These are phyloP conservation scores for Kwoniella sp. DNA, from an alignment of 768 basidiomycete species.

Conservation along the genomic window DNA sequence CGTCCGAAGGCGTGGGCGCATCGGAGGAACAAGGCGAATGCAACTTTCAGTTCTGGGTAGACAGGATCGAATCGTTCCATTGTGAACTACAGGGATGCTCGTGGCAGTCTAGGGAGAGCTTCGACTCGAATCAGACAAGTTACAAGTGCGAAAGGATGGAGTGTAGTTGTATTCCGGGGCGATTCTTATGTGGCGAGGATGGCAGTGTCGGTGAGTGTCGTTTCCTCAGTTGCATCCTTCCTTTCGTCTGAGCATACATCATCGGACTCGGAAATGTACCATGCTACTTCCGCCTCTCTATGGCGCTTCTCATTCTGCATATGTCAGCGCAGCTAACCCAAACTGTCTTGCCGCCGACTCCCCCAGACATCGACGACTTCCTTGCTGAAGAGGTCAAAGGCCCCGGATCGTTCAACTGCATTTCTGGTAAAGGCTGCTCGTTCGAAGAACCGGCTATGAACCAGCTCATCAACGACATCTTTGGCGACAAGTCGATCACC, in stretches of 20 bases:
- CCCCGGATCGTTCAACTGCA: conserved; percentile 83
- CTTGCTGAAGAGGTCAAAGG: conserved; percentile 85
- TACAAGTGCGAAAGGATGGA: conserved; percentile 82
- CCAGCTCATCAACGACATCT: conserved; percentile 84
- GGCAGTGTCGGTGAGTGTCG: conserved; percentile 78
- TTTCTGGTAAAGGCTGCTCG: conserved; percentile 69
- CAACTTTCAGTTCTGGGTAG: conserved; percentile 98
- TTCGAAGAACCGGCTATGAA: conserved; percentile 99
- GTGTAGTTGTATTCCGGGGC: conserved; percentile 88
- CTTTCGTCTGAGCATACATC: too few species aligned
- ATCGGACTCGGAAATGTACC: too few species aligned
- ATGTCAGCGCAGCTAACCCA: background rate
- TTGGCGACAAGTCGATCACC: conserved; percentile 88
- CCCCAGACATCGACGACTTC: conserved; percentile 88
- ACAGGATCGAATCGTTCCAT: conserved; percentile 91
- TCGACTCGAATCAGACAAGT: conserved; percentile 65
- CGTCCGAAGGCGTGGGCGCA: conserved; percentile 5
- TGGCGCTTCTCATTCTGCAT: background rate
- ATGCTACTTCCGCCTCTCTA: too few species aligned
- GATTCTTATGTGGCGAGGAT: conserved; percentile 93
- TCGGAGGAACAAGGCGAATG: conserved; percentile 64
- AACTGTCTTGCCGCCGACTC: background rate
- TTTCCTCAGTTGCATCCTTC: background rate
- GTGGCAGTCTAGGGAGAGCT: conserved; percentile 49
- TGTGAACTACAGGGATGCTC: conserved; percentile 76